Evolutionary conservation across 305 asterid genomes (phyloP), one percentile per base, ranked within the genome.

Genomic region (Fraxinus albicans): DNA sequence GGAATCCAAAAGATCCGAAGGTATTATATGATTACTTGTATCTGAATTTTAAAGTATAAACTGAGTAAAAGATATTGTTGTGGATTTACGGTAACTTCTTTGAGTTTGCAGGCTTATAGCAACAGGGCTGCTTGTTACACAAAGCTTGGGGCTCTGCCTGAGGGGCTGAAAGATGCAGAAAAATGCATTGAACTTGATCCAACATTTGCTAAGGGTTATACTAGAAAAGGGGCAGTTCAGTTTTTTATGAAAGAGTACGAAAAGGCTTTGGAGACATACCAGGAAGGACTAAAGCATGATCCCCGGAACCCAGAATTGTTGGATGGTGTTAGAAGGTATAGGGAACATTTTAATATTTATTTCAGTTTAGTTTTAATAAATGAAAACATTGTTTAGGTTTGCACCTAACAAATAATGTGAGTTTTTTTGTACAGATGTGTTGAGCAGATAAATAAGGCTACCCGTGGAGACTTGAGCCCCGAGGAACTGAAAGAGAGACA

Each of bases 401-500:
- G 67, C 17, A 8, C 8, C 8, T 15, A 6, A 10, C 42, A 34
- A 76, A 74, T 38, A 47, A n/a, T 33, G 47, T 12, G 67, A 42
- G 76, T n/a, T 72, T 33, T 35, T 69, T 36, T 36, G 19, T 83
- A 82, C 95, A 95, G 99, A 82, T 95, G 99, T 58, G 91, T 94
- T 0, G 91, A 89, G 84, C 98, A 95, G 85, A 89, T 93, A 73
- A 95, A 93, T 84, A 93, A 94, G 89, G 97, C 96, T 42, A 87
- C 91, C 84, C 98, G 97, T 33, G 99, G 99, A 36, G 99, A 95
- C 87, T 84, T 95, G 60, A 94, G 80, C 78, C 97, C 99, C 0
- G 98, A 95, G 76, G 99, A 95, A 82, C 82, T 95, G 91, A 93
- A 95, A 90, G 99, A 95, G 89, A 90, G 98, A 94, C 98, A 95